A percentile compares a stretch with the other conserved stretches of the same genome.
Conservation (phyloP, 345 rosid species). For the Corchorus capsularis region DNA sequence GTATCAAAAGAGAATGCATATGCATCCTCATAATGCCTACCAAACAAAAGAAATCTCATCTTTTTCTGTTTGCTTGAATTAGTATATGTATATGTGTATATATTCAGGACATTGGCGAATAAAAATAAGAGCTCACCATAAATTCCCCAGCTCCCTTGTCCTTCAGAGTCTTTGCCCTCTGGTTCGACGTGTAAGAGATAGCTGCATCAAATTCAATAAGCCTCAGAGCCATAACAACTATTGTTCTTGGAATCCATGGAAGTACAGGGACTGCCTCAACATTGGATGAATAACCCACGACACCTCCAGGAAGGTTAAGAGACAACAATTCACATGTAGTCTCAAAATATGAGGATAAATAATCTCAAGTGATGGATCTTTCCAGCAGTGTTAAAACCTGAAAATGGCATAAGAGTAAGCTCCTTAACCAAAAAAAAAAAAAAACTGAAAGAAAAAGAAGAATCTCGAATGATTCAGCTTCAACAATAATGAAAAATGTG, state of each 20-base stretch:
- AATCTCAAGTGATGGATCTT: conserved; percentile 57
- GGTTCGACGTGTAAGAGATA: conserved; percentile 50
- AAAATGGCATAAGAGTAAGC: conserved; percentile 4
- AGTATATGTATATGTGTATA: background rate
- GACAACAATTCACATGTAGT: conserved; percentile 65
- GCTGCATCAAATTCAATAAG: conserved; percentile 65
- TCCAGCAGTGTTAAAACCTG: conserved; percentile 73
- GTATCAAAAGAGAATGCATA: background rate
- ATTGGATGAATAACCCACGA: conserved; percentile 24
- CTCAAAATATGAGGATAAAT: conserved; percentile 61
- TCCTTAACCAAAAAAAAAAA: no score
- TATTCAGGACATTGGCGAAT: background rate
- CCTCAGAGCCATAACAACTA: conserved; percentile 74
- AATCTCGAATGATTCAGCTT: background rate
- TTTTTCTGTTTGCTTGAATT: background rate
- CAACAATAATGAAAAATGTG: background rate
- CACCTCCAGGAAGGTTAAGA: conserved; percentile 21
- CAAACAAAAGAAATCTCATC: background rate
- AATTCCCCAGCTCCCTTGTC: conserved; percentile 41
- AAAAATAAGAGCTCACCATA: conserved; percentile 44
- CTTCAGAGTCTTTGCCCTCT: no score
- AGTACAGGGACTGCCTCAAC: conserved; percentile 40
- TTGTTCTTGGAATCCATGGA: conserved; percentile 83
- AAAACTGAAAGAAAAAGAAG: no score
- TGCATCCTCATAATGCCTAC: background rate